A percentile compares a stretch with the other conserved stretches of the same genome.
These are phyloP conservation scores for Medicago ruthenica DNA, from an alignment of 306 rosid species.

Conservation along the genomic window DNA sequence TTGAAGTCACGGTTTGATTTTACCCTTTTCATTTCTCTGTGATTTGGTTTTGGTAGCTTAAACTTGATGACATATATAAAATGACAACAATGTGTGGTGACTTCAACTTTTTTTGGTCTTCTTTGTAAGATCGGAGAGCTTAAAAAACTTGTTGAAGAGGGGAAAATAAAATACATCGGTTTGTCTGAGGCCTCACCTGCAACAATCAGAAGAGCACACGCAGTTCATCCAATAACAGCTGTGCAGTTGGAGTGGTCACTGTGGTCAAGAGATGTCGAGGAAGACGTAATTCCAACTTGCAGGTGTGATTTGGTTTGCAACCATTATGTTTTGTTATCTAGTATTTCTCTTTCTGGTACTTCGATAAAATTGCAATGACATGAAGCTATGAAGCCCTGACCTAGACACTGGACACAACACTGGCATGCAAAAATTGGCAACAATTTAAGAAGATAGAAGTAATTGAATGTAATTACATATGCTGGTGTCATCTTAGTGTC, in stretches of 20 bases:
- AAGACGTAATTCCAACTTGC: conserved; percentile 69
- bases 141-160: conserved; percentile 68
- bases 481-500: no score
- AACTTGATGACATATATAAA: background rate
- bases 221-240: conserved; percentile 69
- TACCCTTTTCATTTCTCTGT: background rate
- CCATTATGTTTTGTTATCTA: background rate
- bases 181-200: conserved; percentile 70
- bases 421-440: background rate
- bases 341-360: background rate
- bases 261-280: conserved; percentile 67
- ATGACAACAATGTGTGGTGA: background rate
- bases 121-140: conserved; percentile 61
- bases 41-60: background rate
- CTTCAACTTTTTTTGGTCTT: background rate
- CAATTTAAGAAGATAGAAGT: background rate
- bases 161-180: conserved; percentile 66
- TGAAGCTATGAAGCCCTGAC: background rate
- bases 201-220: conserved; percentile 79
- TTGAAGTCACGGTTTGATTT: conserved; percentile 68
- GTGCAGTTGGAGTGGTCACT: conserved; percentile 71
- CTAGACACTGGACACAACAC: background rate
- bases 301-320: conserved; percentile 41
- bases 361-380: background rate
- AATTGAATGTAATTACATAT: background rate